Base-by-base conservation (phyloP, 2,329 filamentous ascomycete species). In the Pezicula radicicola region DNA sequence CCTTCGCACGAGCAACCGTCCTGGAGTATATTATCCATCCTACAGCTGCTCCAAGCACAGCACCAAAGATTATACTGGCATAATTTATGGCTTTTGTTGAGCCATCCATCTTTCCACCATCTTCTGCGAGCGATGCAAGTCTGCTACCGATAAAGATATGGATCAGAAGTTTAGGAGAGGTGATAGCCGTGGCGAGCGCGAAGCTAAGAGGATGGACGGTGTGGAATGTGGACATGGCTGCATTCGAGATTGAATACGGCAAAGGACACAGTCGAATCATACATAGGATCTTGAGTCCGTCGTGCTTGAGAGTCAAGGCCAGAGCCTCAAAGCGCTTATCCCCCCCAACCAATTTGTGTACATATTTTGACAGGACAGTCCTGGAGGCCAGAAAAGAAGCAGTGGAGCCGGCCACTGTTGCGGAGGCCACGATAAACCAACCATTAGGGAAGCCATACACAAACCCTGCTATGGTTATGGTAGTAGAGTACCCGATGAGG, bases 221-320 rank as follows among this genome's bases (percentile, higher is more conserved):
- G 3, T 92, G 92, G 55, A 99, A 92, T 1, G 94, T 97, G 28
- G 91, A 91, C 50, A 99, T 83, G 55, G 96, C 96, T 47, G 91
- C 94, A 67, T 99, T 99, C 66, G 89, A 92, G 60, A 97, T 75
- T 48, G 89, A 94, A 69, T 96, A 99, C 13, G 94, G 94, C 54
- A 99, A 69, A 2, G 94, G 94, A 64, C 93, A 97, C 58, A 97
- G 80, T 28, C 94, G 83, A 61, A 99, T 94, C 80, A 94, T 95
- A 56, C 90, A 86, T 43, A 99, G 78, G 49, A 97, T 84, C 63
- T 91, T 88, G 48, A 99, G 71, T 1, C 94, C 94, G 64, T 99
- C 94, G 64, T 89, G 86, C 58, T 96, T 91, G 55, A 99, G 76
- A 7, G 94, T 94, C 63, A 97, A 80, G 19, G 89, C 83, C 25